These are phyloP conservation scores for Trypanosoma lewisi DNA, from an alignment of 208 protist species.

Conservation along the genomic window DNA sequence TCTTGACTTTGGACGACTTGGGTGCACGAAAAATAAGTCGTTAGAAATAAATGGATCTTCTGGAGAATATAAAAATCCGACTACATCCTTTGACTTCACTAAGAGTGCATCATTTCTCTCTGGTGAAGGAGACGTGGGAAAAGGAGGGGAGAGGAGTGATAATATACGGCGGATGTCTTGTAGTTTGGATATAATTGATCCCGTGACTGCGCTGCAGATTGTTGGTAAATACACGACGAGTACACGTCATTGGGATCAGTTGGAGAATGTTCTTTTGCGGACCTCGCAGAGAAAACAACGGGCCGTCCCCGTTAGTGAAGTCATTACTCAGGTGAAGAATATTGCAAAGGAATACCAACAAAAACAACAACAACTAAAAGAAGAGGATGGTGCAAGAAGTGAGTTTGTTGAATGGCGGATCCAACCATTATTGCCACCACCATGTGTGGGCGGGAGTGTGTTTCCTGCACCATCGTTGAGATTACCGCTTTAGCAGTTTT, in stretches of 20 bases:
- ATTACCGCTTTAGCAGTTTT: conserved; percentile 3
- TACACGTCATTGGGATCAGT: conserved; percentile 6
- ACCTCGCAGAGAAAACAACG: not conserved
- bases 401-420: conserved; percentile 7
- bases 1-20: not conserved
- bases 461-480: conserved; percentile 14
- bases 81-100: no score
- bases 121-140: no score
- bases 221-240: conserved; percentile 1
- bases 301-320: conserved; percentile 6
- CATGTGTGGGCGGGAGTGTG: conserved; percentile 18
- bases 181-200: conserved; percentile 1
- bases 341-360: not conserved
- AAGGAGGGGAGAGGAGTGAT: not conserved
- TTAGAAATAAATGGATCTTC: no score
- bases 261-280: conserved; percentile 12
- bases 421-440: conserved; percentile 7
- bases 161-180: not conserved
- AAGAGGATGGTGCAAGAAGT: not conserved
- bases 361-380: not conserved
- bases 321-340: conserved; percentile 10
- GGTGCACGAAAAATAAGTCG: no score
- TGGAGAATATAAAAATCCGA: no score
- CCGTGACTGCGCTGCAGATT: conserved; percentile 13
- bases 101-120: no score